These are phyloP conservation scores for Pleurotus eryngii DNA, from an alignment of 768 basidiomycete species.

Conservation along the genomic window DNA sequence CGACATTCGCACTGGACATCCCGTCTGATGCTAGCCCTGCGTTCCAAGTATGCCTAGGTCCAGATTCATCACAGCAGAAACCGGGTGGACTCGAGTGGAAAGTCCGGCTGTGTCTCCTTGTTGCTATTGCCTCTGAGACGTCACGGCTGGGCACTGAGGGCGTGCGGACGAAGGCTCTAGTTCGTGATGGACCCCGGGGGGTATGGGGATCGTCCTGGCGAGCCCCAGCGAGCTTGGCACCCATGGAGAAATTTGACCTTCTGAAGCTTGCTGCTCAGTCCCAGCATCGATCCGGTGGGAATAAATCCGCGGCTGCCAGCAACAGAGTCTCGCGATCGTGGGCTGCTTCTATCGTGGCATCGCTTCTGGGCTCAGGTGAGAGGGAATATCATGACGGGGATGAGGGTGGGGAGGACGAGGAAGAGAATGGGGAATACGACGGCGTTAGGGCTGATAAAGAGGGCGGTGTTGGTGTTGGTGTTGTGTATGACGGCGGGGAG, in stretches of 20 bases:
- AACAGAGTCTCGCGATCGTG: slow-evolving; percentile 27
- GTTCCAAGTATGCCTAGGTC: slow-evolving; percentile 64
- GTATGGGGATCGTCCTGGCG: slow-evolving; percentile 74
- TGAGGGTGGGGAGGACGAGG: slow-evolving; percentile 20
- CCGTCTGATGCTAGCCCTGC: slow-evolving; percentile 89
- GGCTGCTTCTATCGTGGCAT: slow-evolving; percentile 34
- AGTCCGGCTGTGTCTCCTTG: slow-evolving; percentile 81
- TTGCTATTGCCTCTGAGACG: slow-evolving; percentile 57
- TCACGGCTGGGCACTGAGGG: slow-evolving; percentile 46
- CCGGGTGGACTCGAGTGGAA: slow-evolving; percentile 89
- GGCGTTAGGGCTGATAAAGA: slow-evolving; percentile 42
- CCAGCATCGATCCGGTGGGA: not conserved
- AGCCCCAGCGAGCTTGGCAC: slow-evolving; percentile 55
- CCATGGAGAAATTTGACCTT: slow-evolving; percentile 46
- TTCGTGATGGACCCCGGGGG: slow-evolving; percentile 55
- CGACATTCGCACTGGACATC: slow-evolving; percentile 88
- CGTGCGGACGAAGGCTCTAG: slow-evolving; percentile 50
- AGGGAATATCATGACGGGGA: slow-evolving; percentile 55
- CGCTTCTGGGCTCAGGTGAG: slow-evolving; percentile 35
- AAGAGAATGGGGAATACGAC: slow-evolving; percentile 36
- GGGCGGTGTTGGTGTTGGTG: slow-evolving; percentile 51
- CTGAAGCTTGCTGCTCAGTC: slow-evolving; percentile 3
- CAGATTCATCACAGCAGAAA: slow-evolving; percentile 13
- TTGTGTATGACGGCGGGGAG: slow-evolving; percentile 51
- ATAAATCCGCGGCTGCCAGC: slow-evolving; percentile 1